These are phyloP conservation scores for Earliella scabrosa DNA, from an alignment of 1,284 basidiomycete genomes.

Conservation along the genomic window DNA sequence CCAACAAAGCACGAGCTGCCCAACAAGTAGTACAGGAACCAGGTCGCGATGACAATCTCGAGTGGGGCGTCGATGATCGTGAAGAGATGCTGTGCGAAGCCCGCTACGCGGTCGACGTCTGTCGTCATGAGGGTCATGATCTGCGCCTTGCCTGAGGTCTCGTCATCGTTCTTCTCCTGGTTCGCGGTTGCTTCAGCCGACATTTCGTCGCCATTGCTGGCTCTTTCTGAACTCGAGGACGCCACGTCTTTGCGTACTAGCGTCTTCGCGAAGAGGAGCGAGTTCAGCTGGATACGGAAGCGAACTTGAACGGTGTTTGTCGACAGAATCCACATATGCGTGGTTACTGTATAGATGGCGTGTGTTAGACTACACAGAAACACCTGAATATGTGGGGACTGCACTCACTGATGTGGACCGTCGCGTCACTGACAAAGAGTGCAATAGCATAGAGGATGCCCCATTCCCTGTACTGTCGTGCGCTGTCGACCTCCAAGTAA, in stretches of 20 bases:
- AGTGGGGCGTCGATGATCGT: slow-evolving; percentile 82
- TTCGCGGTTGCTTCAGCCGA: slow-evolving; percentile 24
- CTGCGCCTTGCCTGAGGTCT: slow-evolving; percentile 89
- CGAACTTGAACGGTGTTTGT: slow-evolving; percentile 76
- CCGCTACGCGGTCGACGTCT: slow-evolving; percentile 88
- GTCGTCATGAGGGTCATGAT: slow-evolving; percentile 90
- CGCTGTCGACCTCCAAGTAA: slow-evolving; percentile 73
- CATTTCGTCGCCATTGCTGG: slow-evolving; percentile 7
- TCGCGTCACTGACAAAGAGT: slow-evolving; percentile 67
- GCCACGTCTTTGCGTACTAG: slow-evolving; percentile 88
- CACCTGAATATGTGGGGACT: background rate
- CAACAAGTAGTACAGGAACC: slow-evolving; percentile 83
- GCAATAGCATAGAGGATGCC: slow-evolving; percentile 76
- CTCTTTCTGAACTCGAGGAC: slow-evolving; percentile 49
- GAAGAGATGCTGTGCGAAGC: slow-evolving; percentile 83
- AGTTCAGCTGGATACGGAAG: slow-evolving; percentile 83
- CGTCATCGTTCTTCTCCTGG: slow-evolving; percentile 53
- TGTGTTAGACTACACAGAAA: background rate
- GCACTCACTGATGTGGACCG: slow-evolving; percentile 60
- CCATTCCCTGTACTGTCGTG: slow-evolving; percentile 61
- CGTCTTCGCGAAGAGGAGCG: slow-evolving; percentile 87
- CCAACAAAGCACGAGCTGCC: slow-evolving; percentile 84
- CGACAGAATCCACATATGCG: slow-evolving; percentile 73
- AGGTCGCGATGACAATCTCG: slow-evolving; percentile 80
- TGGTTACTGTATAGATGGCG: slow-evolving; percentile 34